These are phyloP conservation scores for Penicillium paneum DNA, from an alignment of 2,329 filamentous ascomycete genomes.

Conservation along the genomic window DNA sequence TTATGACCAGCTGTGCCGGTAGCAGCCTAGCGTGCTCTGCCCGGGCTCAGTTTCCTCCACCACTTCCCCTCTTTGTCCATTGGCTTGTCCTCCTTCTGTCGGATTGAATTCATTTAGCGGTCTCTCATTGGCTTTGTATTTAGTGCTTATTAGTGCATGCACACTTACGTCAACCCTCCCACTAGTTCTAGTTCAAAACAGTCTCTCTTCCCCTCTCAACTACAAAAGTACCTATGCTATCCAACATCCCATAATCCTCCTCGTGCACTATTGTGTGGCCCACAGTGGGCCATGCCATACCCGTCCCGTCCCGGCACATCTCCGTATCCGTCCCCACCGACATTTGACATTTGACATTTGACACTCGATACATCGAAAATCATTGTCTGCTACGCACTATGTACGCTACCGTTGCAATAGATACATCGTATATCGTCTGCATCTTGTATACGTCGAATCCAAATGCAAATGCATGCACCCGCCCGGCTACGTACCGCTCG, in stretches of 20 bases:
- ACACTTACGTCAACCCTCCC: neutral
- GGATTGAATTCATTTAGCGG: constrained; percentile 14
- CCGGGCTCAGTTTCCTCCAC: neutral
- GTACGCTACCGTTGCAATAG: too few species aligned
- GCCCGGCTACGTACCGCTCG: too few species aligned
- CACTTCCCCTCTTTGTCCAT: neutral
- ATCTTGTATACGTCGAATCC: too few species aligned
- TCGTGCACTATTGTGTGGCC: neutral
- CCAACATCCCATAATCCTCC: neutral
- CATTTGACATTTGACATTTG: neutral
- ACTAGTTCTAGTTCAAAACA: neutral
- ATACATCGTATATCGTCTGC: too few species aligned
- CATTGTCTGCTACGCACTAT: too few species aligned
- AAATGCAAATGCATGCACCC: too few species aligned
- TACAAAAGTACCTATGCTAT: neutral
- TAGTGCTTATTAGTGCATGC: constrained; percentile 11
- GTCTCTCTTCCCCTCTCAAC: neutral
- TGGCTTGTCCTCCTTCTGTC: neutral
- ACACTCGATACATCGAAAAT: constrained; percentile 2
- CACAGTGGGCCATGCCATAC: constrained; percentile 4
- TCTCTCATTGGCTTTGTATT: constrained; percentile 16
- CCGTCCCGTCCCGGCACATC: neutral
- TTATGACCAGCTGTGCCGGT: neutral
- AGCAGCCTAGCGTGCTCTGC: neutral
- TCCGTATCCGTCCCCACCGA: neutral